A percentile compares a stretch with the other conserved stretches of the same genome.
These are phyloP conservation scores for Apiospora rasikravindrae DNA, from an alignment of 2,329 filamentous ascomycete species.

Conservation along the genomic window DNA sequence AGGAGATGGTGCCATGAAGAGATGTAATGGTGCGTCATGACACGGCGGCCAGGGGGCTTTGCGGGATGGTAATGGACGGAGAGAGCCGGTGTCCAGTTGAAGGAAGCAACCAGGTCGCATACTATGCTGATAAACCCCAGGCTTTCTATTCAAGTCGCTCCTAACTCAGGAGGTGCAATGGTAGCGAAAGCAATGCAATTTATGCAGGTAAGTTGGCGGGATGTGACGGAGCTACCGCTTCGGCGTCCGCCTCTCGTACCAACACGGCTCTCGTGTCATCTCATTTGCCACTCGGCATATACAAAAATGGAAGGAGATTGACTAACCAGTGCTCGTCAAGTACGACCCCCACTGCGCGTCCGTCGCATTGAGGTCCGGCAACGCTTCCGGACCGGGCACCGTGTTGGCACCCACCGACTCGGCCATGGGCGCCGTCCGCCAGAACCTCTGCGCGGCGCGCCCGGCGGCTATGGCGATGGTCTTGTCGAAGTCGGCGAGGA, in stretches of 20 bases:
- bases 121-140: too few relatives aligned
- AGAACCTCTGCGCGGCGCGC: conserved; percentile 38
- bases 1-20: too few relatives aligned
- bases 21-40: neutral
- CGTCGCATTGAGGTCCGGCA: conserved; percentile 36
- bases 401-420: conserved; percentile 28
- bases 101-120: too few relatives aligned
- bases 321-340: conserved; percentile 22
- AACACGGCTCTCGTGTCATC: too few relatives aligned
- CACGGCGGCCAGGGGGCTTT: neutral
- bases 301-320: neutral
- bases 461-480: conserved; percentile 35
- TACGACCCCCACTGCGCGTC: conserved; percentile 36
- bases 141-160: too few relatives aligned
- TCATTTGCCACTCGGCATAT: neutral
- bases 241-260: too few relatives aligned
- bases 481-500: conserved; percentile 44
- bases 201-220: too few relatives aligned
- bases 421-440: conserved; percentile 36
- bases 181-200: too few relatives aligned
- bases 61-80: too few relatives aligned
- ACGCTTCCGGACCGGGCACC: conserved; percentile 28
- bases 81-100: too few relatives aligned
- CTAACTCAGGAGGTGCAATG: too few relatives aligned
- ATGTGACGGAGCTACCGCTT: too few relatives aligned